Percentiles rank a stretch among this genome's conserved stretches.
These are phyloP conservation scores for Trichoderma sp. DNA, from an alignment of 2,329 filamentous ascomycete genomes.

Conservation along the genomic window DNA sequence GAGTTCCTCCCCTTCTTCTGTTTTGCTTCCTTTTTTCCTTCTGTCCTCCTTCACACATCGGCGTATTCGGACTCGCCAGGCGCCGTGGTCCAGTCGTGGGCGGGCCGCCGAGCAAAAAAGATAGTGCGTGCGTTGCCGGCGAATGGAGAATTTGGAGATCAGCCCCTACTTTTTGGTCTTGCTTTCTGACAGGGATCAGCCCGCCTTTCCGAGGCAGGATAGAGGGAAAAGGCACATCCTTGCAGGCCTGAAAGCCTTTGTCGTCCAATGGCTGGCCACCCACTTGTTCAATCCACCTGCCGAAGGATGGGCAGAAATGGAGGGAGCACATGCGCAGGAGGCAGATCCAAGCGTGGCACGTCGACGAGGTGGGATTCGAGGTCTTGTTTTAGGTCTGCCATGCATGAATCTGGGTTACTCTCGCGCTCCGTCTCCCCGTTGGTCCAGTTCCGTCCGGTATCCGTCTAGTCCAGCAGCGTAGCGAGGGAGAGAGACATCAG, in stretches of 20 bases:
- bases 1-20: not conserved
- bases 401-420: not conserved
- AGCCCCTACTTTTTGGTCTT: not conserved
- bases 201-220: constrained; percentile 19
- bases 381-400: not conserved
- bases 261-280: constrained; percentile 10
- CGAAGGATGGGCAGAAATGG: constrained; percentile 13
- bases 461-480: not conserved
- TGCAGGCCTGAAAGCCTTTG: not conserved
- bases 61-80: constrained; percentile 21
- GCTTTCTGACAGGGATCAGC: not conserved
- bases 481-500: not conserved
- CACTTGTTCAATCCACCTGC: constrained; percentile 1
- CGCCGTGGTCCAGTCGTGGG: not conserved
- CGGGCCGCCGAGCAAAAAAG: constrained; percentile 8
- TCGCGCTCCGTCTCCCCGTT: not conserved
- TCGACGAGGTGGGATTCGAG: not conserved
- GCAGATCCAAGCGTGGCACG: constrained; percentile 19
- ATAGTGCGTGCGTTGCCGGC: not conserved
- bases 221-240: not conserved
- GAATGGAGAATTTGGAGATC: constrained; percentile 11
- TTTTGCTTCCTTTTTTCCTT: not conserved
- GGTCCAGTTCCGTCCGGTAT: not conserved
- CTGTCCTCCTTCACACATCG: not conserved
- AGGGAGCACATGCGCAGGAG: constrained; percentile 11